phyloP scores from a whole-genome alignment of 2,329 filamentous ascomycete genomes.

The Dryadomyces quercivorus region DNA sequence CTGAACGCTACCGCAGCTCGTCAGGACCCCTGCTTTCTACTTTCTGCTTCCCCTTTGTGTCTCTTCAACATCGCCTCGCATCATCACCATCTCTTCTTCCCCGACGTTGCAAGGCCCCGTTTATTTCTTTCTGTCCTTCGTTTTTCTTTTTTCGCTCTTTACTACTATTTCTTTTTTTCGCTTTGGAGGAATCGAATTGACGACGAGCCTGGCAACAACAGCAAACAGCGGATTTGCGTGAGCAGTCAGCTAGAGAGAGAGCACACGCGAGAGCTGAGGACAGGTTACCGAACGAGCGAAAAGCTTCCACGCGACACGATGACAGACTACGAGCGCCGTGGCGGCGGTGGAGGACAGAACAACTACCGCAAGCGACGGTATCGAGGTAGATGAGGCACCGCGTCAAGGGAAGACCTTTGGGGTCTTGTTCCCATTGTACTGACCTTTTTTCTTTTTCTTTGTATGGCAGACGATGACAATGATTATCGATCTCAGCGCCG shows the following conservation, averaged over 20 bases:
- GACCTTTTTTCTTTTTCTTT: neutral
- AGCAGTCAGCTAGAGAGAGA: neutral
- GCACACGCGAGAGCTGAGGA: neutral
- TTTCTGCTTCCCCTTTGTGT: neutral
- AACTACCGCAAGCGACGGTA: constrained; percentile 58
- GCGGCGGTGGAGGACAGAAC: constrained; percentile 28
- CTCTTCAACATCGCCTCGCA: neutral
- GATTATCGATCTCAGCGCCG: constrained; percentile 63
- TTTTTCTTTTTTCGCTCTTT: neutral
- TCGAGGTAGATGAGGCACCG: constrained; percentile 46
- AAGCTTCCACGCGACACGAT: constrained; percentile 20
- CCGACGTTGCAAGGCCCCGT: too few relatives aligned
- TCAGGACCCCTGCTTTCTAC: neutral
- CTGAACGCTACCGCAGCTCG: neutral
- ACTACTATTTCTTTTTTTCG: neutral
- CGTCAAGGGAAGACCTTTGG: neutral
- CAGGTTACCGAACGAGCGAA: neutral
- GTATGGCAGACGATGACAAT: constrained; percentile 50
- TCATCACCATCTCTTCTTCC: neutral
- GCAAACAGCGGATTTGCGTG: neutral
- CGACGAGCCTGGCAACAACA: neutral
- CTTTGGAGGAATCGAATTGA: neutral
- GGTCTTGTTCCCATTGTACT: too few relatives aligned
- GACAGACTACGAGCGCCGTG: constrained; percentile 43
- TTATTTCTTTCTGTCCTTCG: neutral